These are phyloP conservation scores for Annulohypoxylon nitens DNA, from an alignment of 495 filamentous ascomycete species.

Conservation along the genomic window DNA sequence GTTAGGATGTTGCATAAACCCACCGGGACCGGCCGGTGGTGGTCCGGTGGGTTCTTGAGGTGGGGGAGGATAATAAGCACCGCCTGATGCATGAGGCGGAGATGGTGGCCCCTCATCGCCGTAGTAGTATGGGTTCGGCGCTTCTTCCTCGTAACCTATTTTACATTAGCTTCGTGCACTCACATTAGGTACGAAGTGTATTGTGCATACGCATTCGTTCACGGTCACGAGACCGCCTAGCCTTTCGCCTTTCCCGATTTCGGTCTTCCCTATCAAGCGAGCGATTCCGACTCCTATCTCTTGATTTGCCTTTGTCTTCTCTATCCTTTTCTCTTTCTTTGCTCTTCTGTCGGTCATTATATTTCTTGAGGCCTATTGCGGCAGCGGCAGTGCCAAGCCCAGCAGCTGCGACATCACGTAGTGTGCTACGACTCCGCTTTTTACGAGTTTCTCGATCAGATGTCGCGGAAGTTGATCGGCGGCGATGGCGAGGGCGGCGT, in stretches of 20 bases:
- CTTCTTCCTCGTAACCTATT: conserved; percentile 60
- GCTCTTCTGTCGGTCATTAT: conserved; percentile 56
- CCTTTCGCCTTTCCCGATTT: conserved; percentile 41
- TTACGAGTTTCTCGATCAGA: conserved; percentile 64
- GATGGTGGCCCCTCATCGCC: conserved; percentile 57
- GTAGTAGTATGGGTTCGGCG: conserved; percentile 55
- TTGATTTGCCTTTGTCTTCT: conserved; percentile 47
- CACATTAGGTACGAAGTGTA: conserved; percentile 9
- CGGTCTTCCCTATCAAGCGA: conserved; percentile 34
- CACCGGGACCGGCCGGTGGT: conserved; percentile 38
- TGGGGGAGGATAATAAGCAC: conserved; percentile 60
- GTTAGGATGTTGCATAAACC: conserved; percentile 60
- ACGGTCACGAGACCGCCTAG: conserved; percentile 51
- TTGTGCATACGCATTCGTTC: conserved; percentile 58
- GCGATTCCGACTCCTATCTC: conserved; percentile 48
- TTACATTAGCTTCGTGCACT: conserved; percentile 27
- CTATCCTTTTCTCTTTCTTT: conserved; percentile 50
- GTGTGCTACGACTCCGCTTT: conserved; percentile 71
- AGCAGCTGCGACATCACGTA: conserved; percentile 75
- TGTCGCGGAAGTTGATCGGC: conserved; percentile 52
- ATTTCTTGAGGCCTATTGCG: conserved; percentile 82
- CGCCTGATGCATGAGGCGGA: conserved; percentile 66
- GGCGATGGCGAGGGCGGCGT: conserved; percentile 39
- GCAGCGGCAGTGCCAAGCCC: conserved; percentile 79
- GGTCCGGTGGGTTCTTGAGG: conserved; percentile 29